phyloP scores from a whole-genome alignment of 345 rosid genomes.

The Pistacia vera region DNA sequence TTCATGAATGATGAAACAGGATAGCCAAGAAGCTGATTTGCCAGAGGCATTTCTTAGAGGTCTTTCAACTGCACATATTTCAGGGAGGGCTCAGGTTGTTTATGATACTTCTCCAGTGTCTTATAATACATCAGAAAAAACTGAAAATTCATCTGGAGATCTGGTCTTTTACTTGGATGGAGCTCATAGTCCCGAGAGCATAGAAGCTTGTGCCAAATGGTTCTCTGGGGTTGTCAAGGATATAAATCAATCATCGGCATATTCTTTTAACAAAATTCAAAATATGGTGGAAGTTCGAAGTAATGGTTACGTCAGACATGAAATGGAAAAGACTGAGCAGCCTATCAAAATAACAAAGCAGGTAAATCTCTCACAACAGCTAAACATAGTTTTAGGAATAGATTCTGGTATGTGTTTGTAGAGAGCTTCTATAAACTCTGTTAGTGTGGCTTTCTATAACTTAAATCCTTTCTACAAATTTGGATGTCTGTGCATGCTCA shows the following conservation, averaged over 20 bases:
- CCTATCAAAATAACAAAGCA: conserved; percentile 52
- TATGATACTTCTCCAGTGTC: conserved; percentile 49
- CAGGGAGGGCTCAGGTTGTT: conserved; percentile 84
- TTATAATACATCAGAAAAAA: conserved; percentile 27
- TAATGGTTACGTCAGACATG: conserved; percentile 44
- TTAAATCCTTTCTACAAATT: background rate
- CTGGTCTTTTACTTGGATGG: conserved; percentile 90
- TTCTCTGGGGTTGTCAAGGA: conserved; percentile 61
- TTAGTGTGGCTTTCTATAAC: background rate
- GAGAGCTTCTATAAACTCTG: conserved; percentile 10
- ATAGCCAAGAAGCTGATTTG: conserved; percentile 38
- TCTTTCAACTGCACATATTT: conserved; percentile 74
- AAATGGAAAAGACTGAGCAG: conserved; percentile 24
- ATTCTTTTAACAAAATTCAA: conserved; percentile 24
- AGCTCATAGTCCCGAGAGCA: conserved; percentile 98
- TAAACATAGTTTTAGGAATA: conserved; percentile 3
- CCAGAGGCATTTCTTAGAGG: conserved; percentile 73
- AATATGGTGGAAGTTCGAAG: conserved; percentile 22
- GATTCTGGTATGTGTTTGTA: conserved; percentile 2
- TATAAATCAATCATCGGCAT: conserved; percentile 22
- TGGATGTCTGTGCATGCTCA: background rate
- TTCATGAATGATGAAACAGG: conserved; percentile 37
- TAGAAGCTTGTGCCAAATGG: conserved; percentile 93
- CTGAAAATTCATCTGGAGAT: conserved; percentile 50
- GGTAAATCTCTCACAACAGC: conserved; percentile 38